Evolutionary conservation across 1,139 yeast species (phyloP).

Genomic region (Scheffersomyces parashehatae): DNA sequence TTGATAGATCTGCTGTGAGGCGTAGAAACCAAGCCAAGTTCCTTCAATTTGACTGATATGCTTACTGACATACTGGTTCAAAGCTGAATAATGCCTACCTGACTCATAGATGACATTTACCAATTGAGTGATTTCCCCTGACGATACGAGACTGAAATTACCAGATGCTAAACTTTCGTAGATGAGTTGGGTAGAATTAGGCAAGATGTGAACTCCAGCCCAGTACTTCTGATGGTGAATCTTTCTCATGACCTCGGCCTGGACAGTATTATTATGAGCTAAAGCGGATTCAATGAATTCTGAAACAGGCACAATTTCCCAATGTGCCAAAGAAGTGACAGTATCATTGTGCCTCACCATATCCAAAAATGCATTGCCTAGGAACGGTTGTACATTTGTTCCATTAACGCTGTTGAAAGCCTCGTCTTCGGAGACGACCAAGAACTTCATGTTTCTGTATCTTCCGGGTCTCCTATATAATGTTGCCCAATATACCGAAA

Average conservation of each 20-base stretch:
- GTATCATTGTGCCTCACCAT: conserved; percentile 20
- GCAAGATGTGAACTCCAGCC: conserved; percentile 50
- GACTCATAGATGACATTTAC: conserved; percentile 47
- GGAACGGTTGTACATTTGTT: conserved; percentile 22
- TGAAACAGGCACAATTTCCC: conserved; percentile 35
- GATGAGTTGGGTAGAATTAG: conserved; percentile 43
- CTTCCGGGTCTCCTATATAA: conserved; percentile 43
- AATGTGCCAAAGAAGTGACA: conserved; percentile 31
- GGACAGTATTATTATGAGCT: conserved; percentile 30
- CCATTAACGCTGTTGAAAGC: conserved; percentile 17
- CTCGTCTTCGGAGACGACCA: conserved; percentile 50
- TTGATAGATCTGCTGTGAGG: conserved; percentile 24
- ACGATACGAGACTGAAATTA: conserved; percentile 15
- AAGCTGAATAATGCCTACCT: conserved; percentile 53
- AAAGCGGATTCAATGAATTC: conserved; percentile 30
- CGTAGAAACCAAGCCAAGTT: conserved; percentile 21
- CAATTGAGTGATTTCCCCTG: conserved; percentile 17
- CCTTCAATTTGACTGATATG: conserved; percentile 31
- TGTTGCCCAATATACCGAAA: conserved; percentile 65
- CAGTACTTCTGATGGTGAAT: conserved; percentile 55
- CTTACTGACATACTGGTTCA: conserved; percentile 41
- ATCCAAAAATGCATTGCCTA: conserved; percentile 32
- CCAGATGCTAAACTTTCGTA: conserved; percentile 30
- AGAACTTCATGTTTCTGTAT: conserved; percentile 39
- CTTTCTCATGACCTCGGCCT: conserved; percentile 33